Percentiles rank a stretch among this genome's conserved stretches.
phyloP scores from a whole-genome alignment of 1,139 yeast species.

The Schizosaccharomyces versatilis region DNA sequence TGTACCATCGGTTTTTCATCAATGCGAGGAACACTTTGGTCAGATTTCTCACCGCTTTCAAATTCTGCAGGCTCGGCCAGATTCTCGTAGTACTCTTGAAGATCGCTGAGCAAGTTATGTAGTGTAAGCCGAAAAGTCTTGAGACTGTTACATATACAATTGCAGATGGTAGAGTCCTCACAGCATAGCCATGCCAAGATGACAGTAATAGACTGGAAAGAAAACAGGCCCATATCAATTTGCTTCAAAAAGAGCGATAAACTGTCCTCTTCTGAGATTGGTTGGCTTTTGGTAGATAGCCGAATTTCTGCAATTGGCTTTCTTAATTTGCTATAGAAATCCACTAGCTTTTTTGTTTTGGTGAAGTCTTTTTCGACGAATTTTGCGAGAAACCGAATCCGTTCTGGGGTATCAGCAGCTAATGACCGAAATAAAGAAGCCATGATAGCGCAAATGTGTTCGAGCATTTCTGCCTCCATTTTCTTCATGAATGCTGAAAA shows the following conservation, averaged over 20 bases:
- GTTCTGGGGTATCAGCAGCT: conserved; percentile 16
- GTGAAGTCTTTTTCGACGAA: conserved; percentile 15
- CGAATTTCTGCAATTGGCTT: conserved; percentile 8
- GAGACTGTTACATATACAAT: neutral
- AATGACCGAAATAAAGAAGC: conserved; percentile 17
- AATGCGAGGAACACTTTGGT: neutral
- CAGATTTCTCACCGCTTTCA: neutral
- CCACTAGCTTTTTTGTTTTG: conserved; percentile 12
- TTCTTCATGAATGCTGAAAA: conserved; percentile 14
- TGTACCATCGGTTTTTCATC: conserved; percentile 1
- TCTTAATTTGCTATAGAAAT: conserved; percentile 10
- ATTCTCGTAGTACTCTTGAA: neutral
- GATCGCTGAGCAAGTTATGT: neutral
- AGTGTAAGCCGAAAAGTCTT: neutral
- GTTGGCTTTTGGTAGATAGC: conserved; percentile 5
- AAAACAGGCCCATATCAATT: conserved; percentile 16
- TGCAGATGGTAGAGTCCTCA: conserved; percentile 13
- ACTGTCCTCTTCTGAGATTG: conserved; percentile 12
- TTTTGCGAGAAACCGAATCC: conserved; percentile 17
- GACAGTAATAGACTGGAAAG: conserved; percentile 14
- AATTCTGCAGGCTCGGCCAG: neutral
- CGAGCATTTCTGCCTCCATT: conserved; percentile 8
- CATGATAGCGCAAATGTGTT: conserved; percentile 14
- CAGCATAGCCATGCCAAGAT: conserved; percentile 18
- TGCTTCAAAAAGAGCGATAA: conserved; percentile 14